A percentile compares a stretch with the other conserved stretches of the same genome.
Conservation (phyloP, 768 basidiomycete genomes). For the Serendipita sp. region DNA sequence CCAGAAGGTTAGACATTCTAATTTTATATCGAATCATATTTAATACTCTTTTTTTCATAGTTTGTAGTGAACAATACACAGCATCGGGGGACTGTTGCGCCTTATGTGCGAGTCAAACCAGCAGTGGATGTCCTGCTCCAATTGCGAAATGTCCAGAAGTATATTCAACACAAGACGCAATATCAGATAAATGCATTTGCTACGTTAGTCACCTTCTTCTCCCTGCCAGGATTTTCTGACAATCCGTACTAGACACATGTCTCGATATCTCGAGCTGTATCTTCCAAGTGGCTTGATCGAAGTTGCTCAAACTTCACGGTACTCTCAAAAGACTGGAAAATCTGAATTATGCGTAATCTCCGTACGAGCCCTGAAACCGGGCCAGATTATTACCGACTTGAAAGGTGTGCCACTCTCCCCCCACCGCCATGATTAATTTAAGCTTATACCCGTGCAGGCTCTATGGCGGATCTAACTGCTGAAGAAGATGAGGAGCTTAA, state of each 20-base stretch:
- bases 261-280: slow-evolving; percentile 79
- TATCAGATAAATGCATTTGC: slow-evolving; percentile 84
- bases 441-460: slow-evolving; percentile 27
- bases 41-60: slow-evolving; percentile 16
- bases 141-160: slow-evolving; percentile 59
- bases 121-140: slow-evolving; percentile 65
- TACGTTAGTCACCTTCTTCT: slow-evolving; percentile 47
- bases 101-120: slow-evolving; percentile 34
- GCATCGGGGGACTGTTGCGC: slow-evolving; percentile 10
- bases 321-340: slow-evolving; percentile 75
- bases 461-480: slow-evolving; percentile 75
- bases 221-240: slow-evolving; percentile 7
- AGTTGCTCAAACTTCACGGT: slow-evolving; percentile 77
- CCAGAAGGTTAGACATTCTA: slow-evolving; percentile 45
- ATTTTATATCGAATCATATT: slow-evolving; percentile 11
- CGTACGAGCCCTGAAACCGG: slow-evolving; percentile 50
- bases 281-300: slow-evolving; percentile 70
- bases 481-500: slow-evolving; percentile 79
- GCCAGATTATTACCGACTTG: slow-evolving; percentile 65
- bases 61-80: slow-evolving; percentile 34
- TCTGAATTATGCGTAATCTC: slow-evolving; percentile 79
- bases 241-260: slow-evolving; percentile 49
- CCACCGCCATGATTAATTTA: not conserved
- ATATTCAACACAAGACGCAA: slow-evolving; percentile 57
- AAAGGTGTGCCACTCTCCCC: slow-evolving; percentile 22